Evolutionary conservation across 352 stramenopile species (phyloP).

Genomic region (Pythium insidiosum): DNA sequence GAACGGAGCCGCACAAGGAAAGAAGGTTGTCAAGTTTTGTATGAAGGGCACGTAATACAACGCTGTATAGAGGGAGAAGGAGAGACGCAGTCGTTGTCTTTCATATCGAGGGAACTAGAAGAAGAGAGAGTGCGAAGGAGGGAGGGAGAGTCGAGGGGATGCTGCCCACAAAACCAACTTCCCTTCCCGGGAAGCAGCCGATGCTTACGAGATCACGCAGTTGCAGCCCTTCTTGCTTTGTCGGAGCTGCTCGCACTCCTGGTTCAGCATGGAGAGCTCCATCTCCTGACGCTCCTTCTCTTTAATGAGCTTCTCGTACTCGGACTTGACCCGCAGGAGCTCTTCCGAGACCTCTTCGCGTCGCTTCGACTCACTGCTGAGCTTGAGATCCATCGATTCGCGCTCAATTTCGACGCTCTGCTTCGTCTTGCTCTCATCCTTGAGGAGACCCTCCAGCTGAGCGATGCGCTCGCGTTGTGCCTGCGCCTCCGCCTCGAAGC

Average conservation of each 20-base stretch:
- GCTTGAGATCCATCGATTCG: conserved; percentile 62
- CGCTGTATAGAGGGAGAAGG: neutral
- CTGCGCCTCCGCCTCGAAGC: conserved; percentile 56
- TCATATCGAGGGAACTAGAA: neutral
- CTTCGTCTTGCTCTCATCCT: conserved; percentile 51
- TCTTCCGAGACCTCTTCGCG: conserved; percentile 55
- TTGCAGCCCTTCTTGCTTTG: conserved; percentile 40
- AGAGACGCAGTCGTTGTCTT: conserved; percentile 2
- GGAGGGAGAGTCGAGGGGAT: too few species aligned
- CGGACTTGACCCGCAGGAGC: conserved; percentile 46
- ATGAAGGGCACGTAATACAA: neutral
- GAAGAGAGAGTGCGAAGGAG: too few species aligned
- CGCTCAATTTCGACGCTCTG: conserved; percentile 71
- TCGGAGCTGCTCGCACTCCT: conserved; percentile 71
- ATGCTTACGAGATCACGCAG: conserved; percentile 70
- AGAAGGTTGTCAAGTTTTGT: conserved; percentile 9
- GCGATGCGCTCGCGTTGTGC: conserved; percentile 60
- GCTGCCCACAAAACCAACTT: too few species aligned
- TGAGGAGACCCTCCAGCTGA: conserved; percentile 53
- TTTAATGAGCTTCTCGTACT: conserved; percentile 68
- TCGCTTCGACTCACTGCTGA: conserved; percentile 44
- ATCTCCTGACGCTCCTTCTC: conserved; percentile 78
- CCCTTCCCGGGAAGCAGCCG: too few species aligned
- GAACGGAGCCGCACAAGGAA: too few species aligned
- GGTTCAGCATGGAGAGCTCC: conserved; percentile 67